Evolutionary conservation across 2,329 filamentous ascomycete species (phyloP).

Genomic region (Pezicula neosporulosa): DNA sequence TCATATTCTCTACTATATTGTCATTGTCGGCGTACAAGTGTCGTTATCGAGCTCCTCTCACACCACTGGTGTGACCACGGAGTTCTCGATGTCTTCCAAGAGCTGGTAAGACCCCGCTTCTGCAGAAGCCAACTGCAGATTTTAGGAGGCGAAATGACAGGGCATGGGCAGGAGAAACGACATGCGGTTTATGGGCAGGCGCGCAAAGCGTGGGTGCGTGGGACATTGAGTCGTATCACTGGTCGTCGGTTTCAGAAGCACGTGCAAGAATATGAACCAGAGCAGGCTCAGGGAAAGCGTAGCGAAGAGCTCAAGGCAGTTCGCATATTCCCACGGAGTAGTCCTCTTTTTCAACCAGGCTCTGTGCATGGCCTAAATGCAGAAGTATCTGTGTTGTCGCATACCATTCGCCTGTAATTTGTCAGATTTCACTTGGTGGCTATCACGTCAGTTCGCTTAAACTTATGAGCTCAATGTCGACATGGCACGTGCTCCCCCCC

Average conservation of each 20-base stretch:
- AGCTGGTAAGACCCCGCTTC: not conserved
- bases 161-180: not conserved
- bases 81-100: too few relatives aligned
- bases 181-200: not conserved
- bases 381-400: too few relatives aligned
- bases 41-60: too few relatives aligned
- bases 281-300: too few relatives aligned
- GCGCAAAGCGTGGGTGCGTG: not conserved
- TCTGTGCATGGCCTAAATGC: too few relatives aligned
- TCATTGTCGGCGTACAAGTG: not conserved
- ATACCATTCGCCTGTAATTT: too few relatives aligned
- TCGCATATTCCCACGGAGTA: too few relatives aligned
- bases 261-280: not conserved
- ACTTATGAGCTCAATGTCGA: slow-evolving; percentile 12
- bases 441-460: slow-evolving; percentile 1
- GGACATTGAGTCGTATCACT: not conserved
- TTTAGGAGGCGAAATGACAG: too few relatives aligned
- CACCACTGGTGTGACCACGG: too few relatives aligned
- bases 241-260: not conserved
- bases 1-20: not conserved
- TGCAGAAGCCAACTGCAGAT: not conserved
- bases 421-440: not conserved
- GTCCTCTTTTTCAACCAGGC: too few relatives aligned
- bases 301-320: too few relatives aligned
- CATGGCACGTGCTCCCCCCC: slow-evolving; percentile 21